phyloP scores from a whole-genome alignment of 2,329 filamentous ascomycete genomes.

The Truncatella angustata region DNA sequence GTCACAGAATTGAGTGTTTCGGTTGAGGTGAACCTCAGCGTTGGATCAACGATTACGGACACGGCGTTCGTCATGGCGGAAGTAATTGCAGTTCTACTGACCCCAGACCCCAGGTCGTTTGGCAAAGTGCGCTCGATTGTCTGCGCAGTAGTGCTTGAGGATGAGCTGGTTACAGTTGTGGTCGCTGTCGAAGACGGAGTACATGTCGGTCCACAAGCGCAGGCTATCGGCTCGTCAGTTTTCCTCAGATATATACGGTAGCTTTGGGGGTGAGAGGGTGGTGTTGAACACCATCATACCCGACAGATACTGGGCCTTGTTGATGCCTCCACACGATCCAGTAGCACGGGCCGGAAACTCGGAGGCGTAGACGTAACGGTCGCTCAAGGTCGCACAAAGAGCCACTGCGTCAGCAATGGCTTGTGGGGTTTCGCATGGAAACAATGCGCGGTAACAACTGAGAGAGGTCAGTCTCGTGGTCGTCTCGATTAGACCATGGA shows the following conservation, averaged over 20 bases:
- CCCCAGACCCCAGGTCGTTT: neutral
- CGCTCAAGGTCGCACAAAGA: neutral
- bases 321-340: neutral
- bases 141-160: neutral
- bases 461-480: neutral
- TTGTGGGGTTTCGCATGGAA: conserved; percentile 2
- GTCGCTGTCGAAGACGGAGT: neutral
- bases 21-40: too few species aligned
- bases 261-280: too few species aligned
- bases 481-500: neutral
- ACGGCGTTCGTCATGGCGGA: too few species aligned
- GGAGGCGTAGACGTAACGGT: conserved; percentile 6
- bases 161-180: neutral
- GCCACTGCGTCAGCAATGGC: neutral
- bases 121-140: neutral
- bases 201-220: neutral
- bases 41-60: too few species aligned
- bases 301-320: neutral
- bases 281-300: neutral
- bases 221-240: neutral
- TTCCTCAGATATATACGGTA: too few species aligned
- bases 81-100: too few species aligned
- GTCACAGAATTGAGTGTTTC: too few species aligned
- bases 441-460: neutral
- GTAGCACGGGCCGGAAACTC: conserved; percentile 2